These are phyloP conservation scores for Lachnellula suecica DNA, from an alignment of 2,329 filamentous ascomycete genomes.

Conservation along the genomic window DNA sequence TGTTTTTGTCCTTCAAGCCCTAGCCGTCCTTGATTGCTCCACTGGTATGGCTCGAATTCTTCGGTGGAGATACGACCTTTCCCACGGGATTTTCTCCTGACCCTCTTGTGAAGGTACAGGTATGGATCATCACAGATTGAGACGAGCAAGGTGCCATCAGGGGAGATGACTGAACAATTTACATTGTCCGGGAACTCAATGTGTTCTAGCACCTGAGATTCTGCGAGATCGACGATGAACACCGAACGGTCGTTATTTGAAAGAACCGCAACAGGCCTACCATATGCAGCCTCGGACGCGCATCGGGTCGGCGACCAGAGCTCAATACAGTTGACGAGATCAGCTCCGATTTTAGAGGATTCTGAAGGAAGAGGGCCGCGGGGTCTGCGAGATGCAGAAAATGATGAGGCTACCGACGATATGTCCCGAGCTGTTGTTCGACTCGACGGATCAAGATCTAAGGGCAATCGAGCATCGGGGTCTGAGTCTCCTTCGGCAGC, in stretches of 20 bases:
- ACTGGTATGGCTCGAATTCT: constrained; percentile 43
- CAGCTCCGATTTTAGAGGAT: constrained; percentile 54
- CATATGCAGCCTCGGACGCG: constrained; percentile 41
- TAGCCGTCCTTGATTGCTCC: constrained; percentile 51
- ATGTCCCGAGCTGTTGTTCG: constrained; percentile 13
- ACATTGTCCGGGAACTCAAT: constrained; percentile 80
- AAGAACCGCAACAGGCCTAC: constrained; percentile 64
- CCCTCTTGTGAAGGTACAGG: constrained; percentile 76
- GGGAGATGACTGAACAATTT: constrained; percentile 92
- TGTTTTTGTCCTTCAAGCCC: constrained; percentile 58
- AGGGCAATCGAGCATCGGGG: constrained; percentile 56
- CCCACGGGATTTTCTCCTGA: constrained; percentile 5
- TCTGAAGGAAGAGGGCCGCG: constrained; percentile 38
- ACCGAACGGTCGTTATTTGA: constrained; percentile 93
- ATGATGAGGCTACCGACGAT: constrained; percentile 9
- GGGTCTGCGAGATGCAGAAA: constrained; percentile 13
- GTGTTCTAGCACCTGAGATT: constrained; percentile 66
- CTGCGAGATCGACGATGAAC: constrained; percentile 74
- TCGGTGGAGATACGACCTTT: not conserved
- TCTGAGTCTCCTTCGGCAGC: constrained; percentile 35
- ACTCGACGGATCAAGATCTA: constrained; percentile 42
- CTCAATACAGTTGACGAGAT: constrained; percentile 67
- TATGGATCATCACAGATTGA: constrained; percentile 86
- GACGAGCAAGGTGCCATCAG: constrained; percentile 76
- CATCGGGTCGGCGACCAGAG: constrained; percentile 52